phyloP scores from a whole-genome alignment of 2,329 filamentous ascomycete genomes.

The Sordariomycetes sp. region DNA sequence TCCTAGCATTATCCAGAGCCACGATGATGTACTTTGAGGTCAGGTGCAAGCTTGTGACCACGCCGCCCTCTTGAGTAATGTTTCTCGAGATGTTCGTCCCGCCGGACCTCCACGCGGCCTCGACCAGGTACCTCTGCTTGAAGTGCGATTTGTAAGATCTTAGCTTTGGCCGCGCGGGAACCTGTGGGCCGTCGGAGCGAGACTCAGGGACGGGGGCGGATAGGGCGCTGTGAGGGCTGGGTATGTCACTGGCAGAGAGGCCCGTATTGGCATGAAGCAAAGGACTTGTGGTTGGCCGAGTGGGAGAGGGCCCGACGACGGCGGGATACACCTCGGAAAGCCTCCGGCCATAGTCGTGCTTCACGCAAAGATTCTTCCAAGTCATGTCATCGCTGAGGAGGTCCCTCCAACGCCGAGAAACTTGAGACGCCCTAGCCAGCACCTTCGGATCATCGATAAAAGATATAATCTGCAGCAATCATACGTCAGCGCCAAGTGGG shows the following conservation, averaged over 20 bases:
- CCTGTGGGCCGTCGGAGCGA: constrained; percentile 38
- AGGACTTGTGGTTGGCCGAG: background rate
- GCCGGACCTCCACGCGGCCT: constrained; percentile 90
- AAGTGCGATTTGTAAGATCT: constrained; percentile 93
- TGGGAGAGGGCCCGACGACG: background rate
- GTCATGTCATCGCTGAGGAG: constrained; percentile 92
- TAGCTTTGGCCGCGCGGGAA: constrained; percentile 42
- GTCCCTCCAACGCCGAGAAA: constrained; percentile 90
- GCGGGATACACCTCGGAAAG: constrained; percentile 32
- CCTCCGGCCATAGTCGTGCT: constrained; percentile 69
- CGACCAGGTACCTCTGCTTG: constrained; percentile 93
- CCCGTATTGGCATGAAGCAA: constrained; percentile 1
- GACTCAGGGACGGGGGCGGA: constrained; percentile 28
- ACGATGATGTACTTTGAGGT: constrained; percentile 96
- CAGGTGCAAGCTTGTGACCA: constrained; percentile 89
- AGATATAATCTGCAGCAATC: constrained; percentile 62
- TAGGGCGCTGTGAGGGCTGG: constrained; percentile 24
- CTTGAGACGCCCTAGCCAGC: constrained; percentile 82
- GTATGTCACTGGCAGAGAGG: constrained; percentile 7
- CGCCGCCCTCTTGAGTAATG: constrained; percentile 91
- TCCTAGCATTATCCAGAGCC: constrained; percentile 94
- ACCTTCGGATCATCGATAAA: constrained; percentile 97
- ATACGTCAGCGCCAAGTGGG: background rate
- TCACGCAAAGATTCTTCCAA: constrained; percentile 94
- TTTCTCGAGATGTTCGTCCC: constrained; percentile 73